Evolutionary conservation across 495 filamentous ascomycete genomes (phyloP).

Genomic region (Lophiostoma macrostomum): DNA sequence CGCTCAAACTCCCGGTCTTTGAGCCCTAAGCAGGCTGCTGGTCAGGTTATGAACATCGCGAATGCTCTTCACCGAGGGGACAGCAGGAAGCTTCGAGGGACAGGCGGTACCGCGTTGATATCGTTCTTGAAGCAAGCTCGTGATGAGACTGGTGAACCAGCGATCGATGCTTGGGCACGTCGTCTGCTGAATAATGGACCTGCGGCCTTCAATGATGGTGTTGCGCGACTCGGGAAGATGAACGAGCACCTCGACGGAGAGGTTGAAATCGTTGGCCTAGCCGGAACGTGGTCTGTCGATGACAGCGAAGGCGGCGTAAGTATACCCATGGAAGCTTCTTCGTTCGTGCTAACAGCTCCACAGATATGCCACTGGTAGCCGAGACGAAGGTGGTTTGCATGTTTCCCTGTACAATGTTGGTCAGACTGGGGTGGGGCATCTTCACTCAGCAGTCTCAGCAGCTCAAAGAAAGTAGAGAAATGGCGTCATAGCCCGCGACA

Average conservation of each 20-base stretch:
- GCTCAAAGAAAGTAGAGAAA: too few relatives aligned
- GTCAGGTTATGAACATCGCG: constrained; percentile 61
- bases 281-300: constrained; percentile 80
- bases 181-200: constrained; percentile 64
- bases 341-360: not conserved
- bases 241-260: constrained; percentile 61
- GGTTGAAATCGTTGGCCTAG: constrained; percentile 71
- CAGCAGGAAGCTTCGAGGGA: constrained; percentile 70
- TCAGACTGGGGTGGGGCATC: too few relatives aligned
- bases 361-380: constrained; percentile 51
- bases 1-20: constrained; percentile 48
- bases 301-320: constrained; percentile 71
- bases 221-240: constrained; percentile 59
- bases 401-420: too few relatives aligned
- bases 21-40: constrained; percentile 33
- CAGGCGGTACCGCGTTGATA: constrained; percentile 87
- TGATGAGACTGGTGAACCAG: constrained; percentile 92
- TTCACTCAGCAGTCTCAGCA: too few relatives aligned
- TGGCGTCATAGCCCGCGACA: too few relatives aligned
- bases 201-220: constrained; percentile 34
- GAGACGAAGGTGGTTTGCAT: not conserved
- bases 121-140: constrained; percentile 92
- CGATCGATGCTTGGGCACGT: constrained; percentile 77
- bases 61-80: constrained; percentile 52
- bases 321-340: not conserved